Base-by-base conservation (phyloP, 768 basidiomycete species). In the Kwoniella dejecticola region DNA sequence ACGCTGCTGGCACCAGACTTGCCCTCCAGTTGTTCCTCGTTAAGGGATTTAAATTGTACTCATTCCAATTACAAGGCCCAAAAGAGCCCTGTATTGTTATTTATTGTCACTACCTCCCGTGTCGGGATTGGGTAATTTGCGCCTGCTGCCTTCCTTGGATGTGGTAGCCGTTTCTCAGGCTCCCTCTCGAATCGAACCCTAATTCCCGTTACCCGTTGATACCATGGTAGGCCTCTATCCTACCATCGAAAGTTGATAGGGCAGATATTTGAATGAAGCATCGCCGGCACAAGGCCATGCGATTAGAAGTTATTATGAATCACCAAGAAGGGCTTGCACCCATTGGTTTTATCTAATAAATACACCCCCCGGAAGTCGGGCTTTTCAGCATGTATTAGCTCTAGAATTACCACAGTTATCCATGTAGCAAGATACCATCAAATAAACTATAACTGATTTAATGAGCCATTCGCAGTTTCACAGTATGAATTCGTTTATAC, bases 381-480 rank as follows among this genome's bases (percentile, higher is more conserved):
- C 83, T 84, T 83, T 81, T 81, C 82, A 83, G 86, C 86, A 87
- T 85, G 83, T 84, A 84, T 84, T 84, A 85, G 85, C 85, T 85
- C 84, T 85, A 85, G 84, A 86, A 85, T 85, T 86, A 85, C 85
- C 85, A 86, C 85, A 85, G 85, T 85, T 86, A 86, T 86, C 85
- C 85, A 85, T 85, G 85, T 86, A 86, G 84, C 82, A 84, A 84
- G 82, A 76, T 82, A 86, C 81, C 84, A 85, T 86, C 86, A 85
- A 86, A 86, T 85, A 85, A 86, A 87, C 85, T 84, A 86, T 86
- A 86, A 86, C 85, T 86, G 85, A 86, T 86, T 85, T 87, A 87
- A 87, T 86, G 86, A 87, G 86, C 85, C 85, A 85, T 87, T 87
- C 83, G 84, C 85, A 85, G 86, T 87, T 86, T 86, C 86, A 85